A percentile compares a stretch with the other conserved stretches of the same genome.
Conservation (phyloP, 371 early-diverging fungal genomes). For the Massospora cicadina region DNA sequence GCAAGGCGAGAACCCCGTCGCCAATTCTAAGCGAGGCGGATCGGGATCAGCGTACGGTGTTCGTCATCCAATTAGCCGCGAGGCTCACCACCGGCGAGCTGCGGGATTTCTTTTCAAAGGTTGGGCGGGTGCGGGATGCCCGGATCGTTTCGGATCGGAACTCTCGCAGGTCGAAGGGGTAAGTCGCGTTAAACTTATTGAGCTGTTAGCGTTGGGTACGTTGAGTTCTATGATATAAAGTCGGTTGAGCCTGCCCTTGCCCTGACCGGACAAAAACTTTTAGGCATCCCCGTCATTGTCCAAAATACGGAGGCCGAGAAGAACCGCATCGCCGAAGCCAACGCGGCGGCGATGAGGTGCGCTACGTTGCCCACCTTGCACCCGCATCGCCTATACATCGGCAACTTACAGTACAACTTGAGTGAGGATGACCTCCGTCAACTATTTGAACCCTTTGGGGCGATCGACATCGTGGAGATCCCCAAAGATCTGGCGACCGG, state of each 20-base stretch:
- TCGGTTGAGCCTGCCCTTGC: conserved; percentile 68
- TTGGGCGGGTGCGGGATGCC: conserved; percentile 77
- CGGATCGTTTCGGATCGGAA: conserved; percentile 74
- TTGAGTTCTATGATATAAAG: conserved; percentile 80
- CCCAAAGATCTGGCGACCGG: conserved; percentile 65
- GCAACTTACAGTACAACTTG: conserved; percentile 58
- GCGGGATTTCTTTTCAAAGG: conserved; percentile 67
- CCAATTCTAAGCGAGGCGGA: conserved; percentile 50
- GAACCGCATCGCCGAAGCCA: conserved; percentile 47
- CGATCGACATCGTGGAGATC: conserved; percentile 62
- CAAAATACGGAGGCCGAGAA: conserved; percentile 85
- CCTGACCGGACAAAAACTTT: conserved; percentile 73
- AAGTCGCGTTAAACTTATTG: conserved; percentile 10
- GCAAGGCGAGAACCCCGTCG: conserved; percentile 34
- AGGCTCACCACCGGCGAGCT: conserved; percentile 61
- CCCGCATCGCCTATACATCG: conserved; percentile 60
- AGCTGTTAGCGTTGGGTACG: conserved; percentile 47
- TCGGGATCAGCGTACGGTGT: conserved; percentile 83
- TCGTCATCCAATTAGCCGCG: conserved; percentile 81
- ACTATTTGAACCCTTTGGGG: conserved; percentile 78
- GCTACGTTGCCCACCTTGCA: conserved; percentile 21
- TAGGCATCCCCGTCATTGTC: conserved; percentile 88
- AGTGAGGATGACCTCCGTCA: conserved; percentile 66
- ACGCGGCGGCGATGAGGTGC: not conserved
- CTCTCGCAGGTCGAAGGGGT: conserved; percentile 86